Conservation (phyloP, 129 eudicot species). For the Artemisia tridentata region DNA sequence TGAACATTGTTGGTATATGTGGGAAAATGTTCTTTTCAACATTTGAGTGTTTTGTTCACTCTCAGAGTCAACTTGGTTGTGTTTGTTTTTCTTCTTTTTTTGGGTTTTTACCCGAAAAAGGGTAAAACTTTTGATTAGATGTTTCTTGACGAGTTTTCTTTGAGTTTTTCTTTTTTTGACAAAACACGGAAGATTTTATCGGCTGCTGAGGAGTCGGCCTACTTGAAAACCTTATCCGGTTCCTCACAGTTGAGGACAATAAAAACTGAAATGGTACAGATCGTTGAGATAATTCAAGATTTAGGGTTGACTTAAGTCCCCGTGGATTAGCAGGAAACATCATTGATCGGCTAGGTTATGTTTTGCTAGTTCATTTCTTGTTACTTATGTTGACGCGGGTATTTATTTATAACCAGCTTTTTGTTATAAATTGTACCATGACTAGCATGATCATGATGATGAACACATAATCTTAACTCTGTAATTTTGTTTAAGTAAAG, state of each 20-base stretch:
- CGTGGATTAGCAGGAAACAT: neutral
- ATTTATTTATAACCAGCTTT: neutral
- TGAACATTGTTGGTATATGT: slow-evolving; percentile 74
- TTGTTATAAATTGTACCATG: neutral
- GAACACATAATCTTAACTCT: neutral
- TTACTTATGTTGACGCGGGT: neutral
- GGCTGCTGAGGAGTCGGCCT: no score
- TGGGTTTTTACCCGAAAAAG: no score
- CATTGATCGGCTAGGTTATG: neutral
- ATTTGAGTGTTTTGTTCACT: no score
- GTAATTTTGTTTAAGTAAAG: neutral
- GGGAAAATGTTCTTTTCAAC: slow-evolving; percentile 63
- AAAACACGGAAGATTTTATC: no score
- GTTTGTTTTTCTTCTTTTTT: neutral
- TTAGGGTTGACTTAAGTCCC: no score
- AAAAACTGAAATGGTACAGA: no score
- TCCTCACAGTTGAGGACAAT: no score
- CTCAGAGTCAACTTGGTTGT: slow-evolving; percentile 14
- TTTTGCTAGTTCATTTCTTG: neutral
- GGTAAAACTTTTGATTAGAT: no score
- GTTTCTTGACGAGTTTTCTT: no score
- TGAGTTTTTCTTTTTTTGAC: no score
- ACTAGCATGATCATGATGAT: neutral
- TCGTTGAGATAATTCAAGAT: no score
- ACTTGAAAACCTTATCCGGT: no score